Base-by-base conservation (phyloP, 257 asterid species). In the Linaria vulgaris region DNA sequence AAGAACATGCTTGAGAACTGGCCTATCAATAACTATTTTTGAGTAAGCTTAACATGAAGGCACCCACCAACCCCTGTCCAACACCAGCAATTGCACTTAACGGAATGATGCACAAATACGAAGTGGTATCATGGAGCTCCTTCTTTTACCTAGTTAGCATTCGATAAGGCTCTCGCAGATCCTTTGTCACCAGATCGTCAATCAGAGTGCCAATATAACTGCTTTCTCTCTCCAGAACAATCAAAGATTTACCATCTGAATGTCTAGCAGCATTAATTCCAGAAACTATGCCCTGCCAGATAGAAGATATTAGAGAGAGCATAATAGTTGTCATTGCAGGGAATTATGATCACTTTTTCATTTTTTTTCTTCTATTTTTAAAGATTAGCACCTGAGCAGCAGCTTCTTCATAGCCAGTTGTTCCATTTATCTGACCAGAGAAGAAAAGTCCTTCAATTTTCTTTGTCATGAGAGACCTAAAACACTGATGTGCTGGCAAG, bases 341-440 rank as follows among this genome's bases (percentile, higher is more conserved):
- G 53, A 51, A 64, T 61, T 43, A 57, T 58, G 46, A 27, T n/a
- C 0, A 20, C 6, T 15, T 4, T 23, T 3, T 24, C 14, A 20
- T 11, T 20, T 8, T 23, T 3, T 24, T 17, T 1, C 4, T 24
- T n/a, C 38, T 48, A 10, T 53, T 12, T 47, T 30, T 66, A 30
- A 55, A 34, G 53, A 61, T 61, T 44, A 74, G 68, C 62, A 92
- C 99, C 99, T 92, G 99, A 37, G 99, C 94, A 71, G 99, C 99
- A 61, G 99, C 99, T 81, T 92, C 99, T 78, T 92, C 99, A 62
- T 92, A 92, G 54, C 99, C 99, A 41, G 99, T 92, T 61, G 99
- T 92, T 65, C 97, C 99, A 71, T 92, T 92, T 76, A 92, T 92
- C 77, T 92, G 99, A 73, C 99, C 99, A 1, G 99, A 89, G 84